Evolutionary conservation across 2,329 filamentous ascomycete species (phyloP), one percentile per base, ranked within the genome.

Genomic region (Fusarium armeniacum): DNA sequence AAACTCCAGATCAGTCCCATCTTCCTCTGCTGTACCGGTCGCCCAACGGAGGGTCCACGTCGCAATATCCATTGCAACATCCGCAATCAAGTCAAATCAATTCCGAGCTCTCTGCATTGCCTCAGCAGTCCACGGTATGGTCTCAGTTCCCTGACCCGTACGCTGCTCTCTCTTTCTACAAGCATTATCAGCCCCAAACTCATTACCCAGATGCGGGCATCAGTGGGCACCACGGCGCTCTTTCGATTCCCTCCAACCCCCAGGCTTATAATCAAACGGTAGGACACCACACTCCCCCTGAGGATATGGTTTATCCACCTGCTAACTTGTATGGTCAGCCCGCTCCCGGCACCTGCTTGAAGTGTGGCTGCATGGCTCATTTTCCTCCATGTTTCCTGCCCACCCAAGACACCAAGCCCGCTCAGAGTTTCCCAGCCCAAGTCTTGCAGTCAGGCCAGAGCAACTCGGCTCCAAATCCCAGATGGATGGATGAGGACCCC

Each of bases 301-400:
- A 15, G 35, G 12, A 6, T 22, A 50, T n/a, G 22, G 4, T 16
- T 13, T 26, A 6, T 36, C 7, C 2, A 15, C 10, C 24, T 40
- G 33, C 33, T 40, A 38, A 40, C 35, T 10, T 15, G 12, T 5
- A 18, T 36, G 15, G 4, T 40, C 30, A 45, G 33, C 11, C 43
- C 9, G 7, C 16, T 10, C 1, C n/a, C 12, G 4, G 9, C 7
- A 8, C 3, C 11, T 62, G 59, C 24, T 12, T 24, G 12, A 5
- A 4, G 7, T 62, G 59, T 52, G 55, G 41, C 5, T 38, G 41
- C 28, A 13, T n/a, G 10, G 22, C 47, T 22, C 59, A 62, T 32
- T 13, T n/a, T 15, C 33, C 33, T 4, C 32, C 20, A 59, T 62
- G 58, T 15, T 26, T 36, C 24, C 10, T 11, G n/a, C 26, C 15